phyloP scores from a whole-genome alignment of 192 early-diverging fungal genomes.

The Rhizophagus sp. region DNA sequence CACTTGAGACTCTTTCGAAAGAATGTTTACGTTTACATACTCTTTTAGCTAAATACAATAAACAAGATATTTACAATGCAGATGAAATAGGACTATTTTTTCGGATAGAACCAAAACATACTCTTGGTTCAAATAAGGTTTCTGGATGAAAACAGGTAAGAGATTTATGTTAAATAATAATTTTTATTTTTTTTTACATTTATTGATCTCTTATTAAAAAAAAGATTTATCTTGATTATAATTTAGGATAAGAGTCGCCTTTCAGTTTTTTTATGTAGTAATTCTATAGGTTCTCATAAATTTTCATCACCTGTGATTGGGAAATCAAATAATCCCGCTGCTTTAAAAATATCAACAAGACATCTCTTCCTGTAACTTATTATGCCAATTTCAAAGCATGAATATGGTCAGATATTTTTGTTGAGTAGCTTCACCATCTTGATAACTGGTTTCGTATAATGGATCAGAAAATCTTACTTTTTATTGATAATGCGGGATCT shows the following conservation, averaged over 20 bases:
- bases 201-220: background rate
- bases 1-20: background rate
- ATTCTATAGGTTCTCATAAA: background rate
- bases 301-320: constrained; percentile 1
- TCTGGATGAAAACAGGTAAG: background rate
- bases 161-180: no score
- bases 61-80: background rate
- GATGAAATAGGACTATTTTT: no score
- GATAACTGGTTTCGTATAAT: background rate
- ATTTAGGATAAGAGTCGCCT: background rate
- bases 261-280: background rate
- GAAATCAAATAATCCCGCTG: background rate
- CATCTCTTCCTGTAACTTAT: constrained; percentile 2
- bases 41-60: background rate
- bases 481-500: constrained; percentile 22
- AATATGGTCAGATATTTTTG: constrained; percentile 13
- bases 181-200: no score
- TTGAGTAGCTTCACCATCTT: constrained; percentile 7
- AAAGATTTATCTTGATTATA: background rate
- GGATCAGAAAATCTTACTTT: constrained; percentile 7
- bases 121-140: background rate
- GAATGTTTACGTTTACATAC: background rate
- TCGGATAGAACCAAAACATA: background rate
- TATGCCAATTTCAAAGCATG: background rate
- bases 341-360: constrained; percentile 1